Evolutionary conservation across 169 alveolate species (phyloP), one percentile per base, ranked within the genome.

Genomic region (Babesia ovata): DNA sequence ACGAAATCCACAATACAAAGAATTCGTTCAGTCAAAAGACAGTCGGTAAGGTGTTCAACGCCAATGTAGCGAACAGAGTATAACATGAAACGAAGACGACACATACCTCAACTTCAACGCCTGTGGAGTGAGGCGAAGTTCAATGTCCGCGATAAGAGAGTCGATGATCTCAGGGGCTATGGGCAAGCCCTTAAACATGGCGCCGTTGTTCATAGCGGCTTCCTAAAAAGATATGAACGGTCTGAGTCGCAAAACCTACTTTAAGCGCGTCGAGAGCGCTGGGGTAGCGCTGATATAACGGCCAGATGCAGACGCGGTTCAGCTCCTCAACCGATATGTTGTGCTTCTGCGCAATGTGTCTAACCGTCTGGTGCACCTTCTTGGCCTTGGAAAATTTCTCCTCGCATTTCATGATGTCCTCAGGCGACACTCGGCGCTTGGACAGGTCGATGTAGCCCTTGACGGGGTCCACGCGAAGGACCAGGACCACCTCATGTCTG

Each of bases 361-460:
- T 88, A 28, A 96, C 95, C 10, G 98, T 96, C 70, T 92, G 97
- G 79, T 97, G 98, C 22, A 97, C 99, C 70, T 91, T 91, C 88
- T 95, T 96, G 28, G 98, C 92, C 77, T 95, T 96, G 29, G 97
- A 93, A 81, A 86, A 97, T 77, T 91, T 91, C 76, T 93, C 95
- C 75, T 93, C 97, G 63, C 97, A 92, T 71, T 93, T 93, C 26
- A 90, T 92, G 19, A 96, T 93, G 74, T 96, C 99, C 77, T 96
- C 98, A 11, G 99, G 96, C 33, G 97, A 92, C 26, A 96, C 99
- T 16, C 98, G 88, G 74, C 94, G 93, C 88, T 96, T 97, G 50
- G 98, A 95, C 75, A 98, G 93, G 88, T 97, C 99, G 50, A 98
- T 95, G 84, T 96, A 98, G 52, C 99, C 99, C 94, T 98, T 97